A percentile compares a stretch with the other conserved stretches of the same genome.
phyloP scores from a whole-genome alignment of 352 stramenopile genomes.

The Peronosclerospora sorghi region DNA sequence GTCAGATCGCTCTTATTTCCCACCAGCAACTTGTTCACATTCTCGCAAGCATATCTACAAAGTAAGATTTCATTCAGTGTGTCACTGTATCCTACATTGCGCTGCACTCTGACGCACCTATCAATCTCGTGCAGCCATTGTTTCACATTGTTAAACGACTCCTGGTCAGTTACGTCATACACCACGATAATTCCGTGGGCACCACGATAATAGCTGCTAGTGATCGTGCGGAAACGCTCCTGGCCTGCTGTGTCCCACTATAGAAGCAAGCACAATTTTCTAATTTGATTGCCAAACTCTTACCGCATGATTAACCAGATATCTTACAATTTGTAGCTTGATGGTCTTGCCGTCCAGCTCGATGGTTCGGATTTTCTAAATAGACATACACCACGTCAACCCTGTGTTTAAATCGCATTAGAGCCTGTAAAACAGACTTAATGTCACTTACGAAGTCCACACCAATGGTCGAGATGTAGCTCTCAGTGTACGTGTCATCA shows the following conservation, averaged over 20 bases:
- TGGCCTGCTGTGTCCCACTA: conserved; percentile 99
- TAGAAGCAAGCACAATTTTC: conserved; percentile 10
- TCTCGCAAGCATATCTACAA: conserved; percentile 91
- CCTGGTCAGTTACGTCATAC: conserved; percentile 97
- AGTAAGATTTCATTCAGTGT: conserved; percentile 1
- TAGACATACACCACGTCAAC: conserved; percentile 11
- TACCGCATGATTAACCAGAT: neutral
- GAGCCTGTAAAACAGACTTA: neutral
- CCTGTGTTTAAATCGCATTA: neutral
- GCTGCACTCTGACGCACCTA: conserved; percentile 23
- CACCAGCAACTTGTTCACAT: conserved; percentile 95
- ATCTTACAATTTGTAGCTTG: conserved; percentile 97
- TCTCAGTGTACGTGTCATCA: conserved; percentile 99
- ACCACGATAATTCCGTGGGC: conserved; percentile 99
- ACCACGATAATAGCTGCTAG: conserved; percentile 97
- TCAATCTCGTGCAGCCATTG: conserved; percentile 94
- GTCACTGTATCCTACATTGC: neutral
- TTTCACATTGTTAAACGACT: conserved; percentile 97
- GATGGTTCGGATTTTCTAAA: conserved; percentile 98
- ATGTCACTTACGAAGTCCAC: conserved; percentile 95
- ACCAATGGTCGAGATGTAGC: conserved; percentile 99
- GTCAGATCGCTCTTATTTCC: conserved; percentile 97
- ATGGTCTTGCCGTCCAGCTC: conserved; percentile 99
- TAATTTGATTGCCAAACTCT: neutral
- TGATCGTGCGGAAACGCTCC: conserved; percentile 99